Percentiles rank a stretch among this genome's conserved stretches.
phyloP scores from a whole-genome alignment of 1,284 basidiomycete species.

The Moesziomyces sp. region DNA sequence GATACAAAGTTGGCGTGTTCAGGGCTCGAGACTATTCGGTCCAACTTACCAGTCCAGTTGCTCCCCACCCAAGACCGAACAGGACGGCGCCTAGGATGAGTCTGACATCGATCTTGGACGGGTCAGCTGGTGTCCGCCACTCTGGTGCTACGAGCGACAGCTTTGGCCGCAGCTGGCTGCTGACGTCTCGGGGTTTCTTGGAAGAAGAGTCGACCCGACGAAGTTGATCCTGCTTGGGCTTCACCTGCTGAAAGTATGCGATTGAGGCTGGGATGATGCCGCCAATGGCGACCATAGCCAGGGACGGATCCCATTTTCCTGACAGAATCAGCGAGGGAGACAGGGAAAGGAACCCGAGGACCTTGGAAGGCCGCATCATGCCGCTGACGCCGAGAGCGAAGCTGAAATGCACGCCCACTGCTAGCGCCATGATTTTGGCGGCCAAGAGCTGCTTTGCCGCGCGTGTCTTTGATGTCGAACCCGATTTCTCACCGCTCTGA shows the following conservation, averaged over 20 bases:
- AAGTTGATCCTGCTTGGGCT: constrained; percentile 38
- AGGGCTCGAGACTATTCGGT: neutral
- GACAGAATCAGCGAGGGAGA: constrained; percentile 16
- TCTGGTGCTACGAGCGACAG: constrained; percentile 36
- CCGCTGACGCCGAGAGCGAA: constrained; percentile 65
- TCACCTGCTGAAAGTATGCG: constrained; percentile 59
- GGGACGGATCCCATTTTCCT: constrained; percentile 69
- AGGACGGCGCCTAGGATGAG: constrained; percentile 57
- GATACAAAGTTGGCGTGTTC: no score
- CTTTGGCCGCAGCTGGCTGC: constrained; percentile 14
- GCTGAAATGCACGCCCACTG: constrained; percentile 60
- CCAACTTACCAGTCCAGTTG: constrained; percentile 42
- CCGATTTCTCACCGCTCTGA: neutral
- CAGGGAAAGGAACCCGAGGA: constrained; percentile 25
- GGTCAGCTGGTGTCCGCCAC: constrained; percentile 54
- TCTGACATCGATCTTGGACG: constrained; percentile 42
- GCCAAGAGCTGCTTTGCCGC: constrained; percentile 15
- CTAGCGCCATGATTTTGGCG: constrained; percentile 51
- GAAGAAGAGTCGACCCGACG: constrained; percentile 3
- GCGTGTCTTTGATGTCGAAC: no score
- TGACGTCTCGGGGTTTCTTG: constrained; percentile 11
- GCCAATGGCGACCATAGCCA: constrained; percentile 70
- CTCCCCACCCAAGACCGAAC: constrained; percentile 67
- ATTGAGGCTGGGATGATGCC: constrained; percentile 70
- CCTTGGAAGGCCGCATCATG: constrained; percentile 53